These are phyloP conservation scores for Aspergillus flavus DNA, from an alignment of 2,329 filamentous ascomycete genomes.

Conservation along the genomic window DNA sequence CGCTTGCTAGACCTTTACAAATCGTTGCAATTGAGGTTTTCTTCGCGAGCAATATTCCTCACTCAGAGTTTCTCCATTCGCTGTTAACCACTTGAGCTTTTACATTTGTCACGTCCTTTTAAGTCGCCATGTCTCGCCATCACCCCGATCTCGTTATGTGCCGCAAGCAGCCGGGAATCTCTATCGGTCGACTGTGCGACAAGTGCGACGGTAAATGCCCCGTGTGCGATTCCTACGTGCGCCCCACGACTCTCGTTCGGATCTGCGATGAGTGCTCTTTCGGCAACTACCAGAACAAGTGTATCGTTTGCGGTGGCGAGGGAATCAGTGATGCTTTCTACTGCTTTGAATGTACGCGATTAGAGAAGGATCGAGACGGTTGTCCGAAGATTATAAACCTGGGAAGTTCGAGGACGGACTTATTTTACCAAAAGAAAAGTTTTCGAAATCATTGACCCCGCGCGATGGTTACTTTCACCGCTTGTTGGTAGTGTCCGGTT, in stretches of 20 bases:
- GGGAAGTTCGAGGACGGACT: constrained; percentile 91
- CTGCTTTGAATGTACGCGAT: constrained; percentile 95
- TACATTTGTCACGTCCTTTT: neutral
- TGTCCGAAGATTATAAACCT: constrained; percentile 99
- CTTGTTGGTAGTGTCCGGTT: constrained; percentile 13
- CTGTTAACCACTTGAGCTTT: neutral
- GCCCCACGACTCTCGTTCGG: constrained; percentile 92
- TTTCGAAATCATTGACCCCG: constrained; percentile 46
- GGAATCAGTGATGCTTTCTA: constrained; percentile 98
- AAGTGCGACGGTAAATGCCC: constrained; percentile 99
- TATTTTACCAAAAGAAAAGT: constrained; percentile 75
- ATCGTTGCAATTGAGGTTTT: neutral
- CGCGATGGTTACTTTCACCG: constrained; percentile 12
- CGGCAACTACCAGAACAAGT: constrained; percentile 99
- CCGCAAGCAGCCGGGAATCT: constrained; percentile 96
- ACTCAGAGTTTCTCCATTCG: neutral
- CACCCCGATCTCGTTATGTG: constrained; percentile 99
- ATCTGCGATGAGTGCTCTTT: constrained; percentile 99
- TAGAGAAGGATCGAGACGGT: constrained; percentile 96
- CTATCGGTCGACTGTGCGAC: constrained; percentile 97
- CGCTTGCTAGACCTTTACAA: neutral
- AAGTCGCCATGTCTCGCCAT: constrained; percentile 78
- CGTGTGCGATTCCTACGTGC: constrained; percentile 98
- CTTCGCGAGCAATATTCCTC: neutral
- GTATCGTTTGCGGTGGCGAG: constrained; percentile 96